Conservation (phyloP, 306 rosid genomes). For the Luffa acutangula region DNA sequence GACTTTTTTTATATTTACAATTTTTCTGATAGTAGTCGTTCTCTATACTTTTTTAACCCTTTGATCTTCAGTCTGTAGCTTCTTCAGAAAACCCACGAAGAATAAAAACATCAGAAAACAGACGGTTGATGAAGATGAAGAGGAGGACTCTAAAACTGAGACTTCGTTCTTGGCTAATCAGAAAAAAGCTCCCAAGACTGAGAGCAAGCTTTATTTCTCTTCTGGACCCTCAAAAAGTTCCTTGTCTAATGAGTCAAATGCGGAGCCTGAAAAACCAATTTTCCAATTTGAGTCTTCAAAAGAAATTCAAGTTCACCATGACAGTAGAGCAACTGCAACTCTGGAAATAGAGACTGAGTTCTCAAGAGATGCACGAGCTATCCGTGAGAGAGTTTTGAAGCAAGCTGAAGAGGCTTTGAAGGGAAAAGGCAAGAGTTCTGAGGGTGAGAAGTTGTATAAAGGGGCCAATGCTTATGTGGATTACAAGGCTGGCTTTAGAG, state of each 20-base stretch:
- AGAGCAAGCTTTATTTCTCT: slow-evolving; percentile 25
- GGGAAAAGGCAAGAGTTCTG: slow-evolving; percentile 30
- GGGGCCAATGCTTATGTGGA: slow-evolving; percentile 61
- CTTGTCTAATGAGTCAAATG: not conserved
- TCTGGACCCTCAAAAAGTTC: slow-evolving; percentile 20
- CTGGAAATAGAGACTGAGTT: slow-evolving; percentile 78
- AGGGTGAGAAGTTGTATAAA: slow-evolving; percentile 47
- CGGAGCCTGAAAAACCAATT: slow-evolving; percentile 9
- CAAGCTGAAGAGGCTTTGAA: slow-evolving; percentile 50
- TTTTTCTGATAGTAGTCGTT: not conserved
- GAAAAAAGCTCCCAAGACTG: slow-evolving; percentile 24
- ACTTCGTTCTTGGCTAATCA: slow-evolving; percentile 13
- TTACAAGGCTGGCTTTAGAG: slow-evolving; percentile 62
- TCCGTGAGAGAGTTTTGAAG: slow-evolving; percentile 69
- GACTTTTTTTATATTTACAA: not conserved
- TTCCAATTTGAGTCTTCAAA: slow-evolving; percentile 51
- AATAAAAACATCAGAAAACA: slow-evolving; percentile 32
- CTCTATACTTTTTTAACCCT: not conserved
- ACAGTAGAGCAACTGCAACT: slow-evolving; percentile 66
- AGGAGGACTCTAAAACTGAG: slow-evolving; percentile 17
- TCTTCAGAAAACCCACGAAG: slow-evolving; percentile 30
- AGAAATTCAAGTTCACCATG: slow-evolving; percentile 69
- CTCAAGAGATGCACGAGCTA: slow-evolving; percentile 61
- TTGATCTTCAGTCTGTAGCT: slow-evolving; percentile 31
- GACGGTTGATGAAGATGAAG: slow-evolving; percentile 23